phyloP scores from a whole-genome alignment of 257 asterid genomes.

The Marsdenia floribunda region DNA sequence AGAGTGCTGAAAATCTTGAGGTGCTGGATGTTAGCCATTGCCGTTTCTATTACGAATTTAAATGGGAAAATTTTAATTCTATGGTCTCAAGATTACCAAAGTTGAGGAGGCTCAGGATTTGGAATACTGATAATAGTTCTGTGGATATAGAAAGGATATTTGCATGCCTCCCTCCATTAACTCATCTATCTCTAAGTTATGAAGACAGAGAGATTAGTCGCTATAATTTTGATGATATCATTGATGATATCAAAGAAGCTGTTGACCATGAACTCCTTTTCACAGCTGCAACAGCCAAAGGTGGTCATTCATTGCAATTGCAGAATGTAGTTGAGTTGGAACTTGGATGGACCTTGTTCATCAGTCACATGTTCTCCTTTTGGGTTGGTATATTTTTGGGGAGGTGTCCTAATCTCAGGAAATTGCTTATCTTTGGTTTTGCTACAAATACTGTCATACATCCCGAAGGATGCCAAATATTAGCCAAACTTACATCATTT shows the following conservation, averaged over 20 bases:
- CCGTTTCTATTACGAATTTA: slow-evolving; percentile 13
- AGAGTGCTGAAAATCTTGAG: slow-evolving; percentile 68
- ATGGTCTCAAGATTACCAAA: slow-evolving; percentile 89
- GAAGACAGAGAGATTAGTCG: slow-evolving; percentile 70
- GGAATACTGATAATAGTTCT: slow-evolving; percentile 58
- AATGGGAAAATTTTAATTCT: slow-evolving; percentile 83
- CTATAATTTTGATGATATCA: slow-evolving; percentile 67
- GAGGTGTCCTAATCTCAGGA: slow-evolving; percentile 65
- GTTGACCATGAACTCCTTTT: too few species aligned
- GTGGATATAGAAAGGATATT: slow-evolving; percentile 77
- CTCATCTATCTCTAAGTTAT: slow-evolving; percentile 62
- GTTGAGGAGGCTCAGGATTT: too few species aligned
- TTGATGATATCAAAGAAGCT: too few species aligned
- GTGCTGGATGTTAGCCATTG: too few species aligned
- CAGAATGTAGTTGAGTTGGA: slow-evolving; percentile 70
- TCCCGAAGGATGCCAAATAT: slow-evolving; percentile 68
- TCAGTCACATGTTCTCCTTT: slow-evolving; percentile 55
- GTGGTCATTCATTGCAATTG: too few species aligned
- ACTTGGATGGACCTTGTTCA: slow-evolving; percentile 43
- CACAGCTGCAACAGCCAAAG: too few species aligned
- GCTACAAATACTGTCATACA: slow-evolving; percentile 72
- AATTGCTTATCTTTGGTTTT: slow-evolving; percentile 69
- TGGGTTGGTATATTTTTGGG: slow-evolving; percentile 78
- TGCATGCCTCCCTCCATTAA: slow-evolving; percentile 65
- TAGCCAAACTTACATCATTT: slow-evolving; percentile 68